Evolutionary conservation across 164 flowering plant species (phyloP).

Genomic region (Warburgia ugandensis): DNA sequence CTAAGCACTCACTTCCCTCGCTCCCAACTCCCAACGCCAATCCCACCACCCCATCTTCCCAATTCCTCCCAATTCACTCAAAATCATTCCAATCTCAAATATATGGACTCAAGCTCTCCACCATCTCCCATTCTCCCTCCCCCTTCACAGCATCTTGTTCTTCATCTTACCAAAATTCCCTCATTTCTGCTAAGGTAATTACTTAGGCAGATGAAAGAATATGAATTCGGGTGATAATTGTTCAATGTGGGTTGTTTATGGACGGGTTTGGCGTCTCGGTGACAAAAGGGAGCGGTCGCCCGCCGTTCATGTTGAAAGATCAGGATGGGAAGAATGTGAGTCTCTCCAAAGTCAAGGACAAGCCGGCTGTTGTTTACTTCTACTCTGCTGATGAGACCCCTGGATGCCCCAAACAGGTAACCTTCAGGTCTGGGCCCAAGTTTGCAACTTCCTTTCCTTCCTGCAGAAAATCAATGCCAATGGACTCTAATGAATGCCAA

Average conservation of each 20-base stretch:
- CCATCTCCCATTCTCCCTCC: slow-evolving; percentile 19
- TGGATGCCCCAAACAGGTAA: slow-evolving; percentile 93
- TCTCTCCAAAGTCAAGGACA: slow-evolving; percentile 81
- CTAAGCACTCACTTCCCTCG: slow-evolving; percentile 31
- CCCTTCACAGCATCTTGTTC: slow-evolving; percentile 27
- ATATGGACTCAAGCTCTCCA: slow-evolving; percentile 48
- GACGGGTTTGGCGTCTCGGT: slow-evolving; percentile 30
- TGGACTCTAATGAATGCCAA: no score
- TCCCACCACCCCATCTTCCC: slow-evolving; percentile 28
- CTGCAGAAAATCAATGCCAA: not conserved
- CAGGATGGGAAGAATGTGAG: slow-evolving; percentile 76
- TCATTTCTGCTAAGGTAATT: slow-evolving; percentile 71
- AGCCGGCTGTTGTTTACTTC: slow-evolving; percentile 90
- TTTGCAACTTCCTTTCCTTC: no score
- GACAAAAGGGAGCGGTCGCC: slow-evolving; percentile 57
- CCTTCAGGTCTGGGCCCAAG: no score
- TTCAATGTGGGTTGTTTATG: not conserved
- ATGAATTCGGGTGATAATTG: not conserved
- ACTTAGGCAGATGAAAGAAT: no score
- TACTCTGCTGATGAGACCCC: slow-evolving; percentile 97
- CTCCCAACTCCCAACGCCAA: slow-evolving; percentile 29
- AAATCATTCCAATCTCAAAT: slow-evolving; percentile 61
- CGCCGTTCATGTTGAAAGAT: slow-evolving; percentile 77
- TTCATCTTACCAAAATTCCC: slow-evolving; percentile 11
- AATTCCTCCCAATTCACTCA: slow-evolving; percentile 22